phyloP scores from a whole-genome alignment of 305 asterid species.

The Ilex paraguariensis region DNA sequence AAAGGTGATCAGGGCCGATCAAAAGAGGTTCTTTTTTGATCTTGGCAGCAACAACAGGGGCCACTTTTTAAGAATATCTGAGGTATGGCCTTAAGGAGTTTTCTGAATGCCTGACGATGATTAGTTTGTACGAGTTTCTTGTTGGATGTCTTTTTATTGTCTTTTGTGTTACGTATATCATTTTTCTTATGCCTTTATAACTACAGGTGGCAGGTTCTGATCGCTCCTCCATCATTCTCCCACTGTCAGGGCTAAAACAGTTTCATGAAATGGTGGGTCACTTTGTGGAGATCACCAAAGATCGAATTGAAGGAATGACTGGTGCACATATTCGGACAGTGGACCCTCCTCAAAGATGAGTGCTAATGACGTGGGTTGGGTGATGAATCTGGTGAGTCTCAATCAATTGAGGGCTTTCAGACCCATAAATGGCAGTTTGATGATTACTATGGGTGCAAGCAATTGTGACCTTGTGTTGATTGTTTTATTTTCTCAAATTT shows the following conservation, averaged over 20 bases:
- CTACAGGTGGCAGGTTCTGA: constrained; percentile 95
- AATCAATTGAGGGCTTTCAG: no score
- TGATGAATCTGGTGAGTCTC: no score
- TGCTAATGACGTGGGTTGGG: not conserved
- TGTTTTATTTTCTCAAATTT: no score
- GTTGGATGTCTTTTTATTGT: not conserved
- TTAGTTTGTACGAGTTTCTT: no score
- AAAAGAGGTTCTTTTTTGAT: constrained; percentile 91
- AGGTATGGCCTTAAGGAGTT: constrained; percentile 39
- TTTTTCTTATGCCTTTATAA: constrained; percentile 9
- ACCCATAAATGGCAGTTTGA: no score
- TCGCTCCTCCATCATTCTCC: constrained; percentile 93
- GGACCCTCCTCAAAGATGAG: constrained; percentile 82
- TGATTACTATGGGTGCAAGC: no score
- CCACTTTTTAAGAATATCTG: constrained; percentile 86
- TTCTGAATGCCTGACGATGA: not conserved
- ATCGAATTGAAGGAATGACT: constrained; percentile 72
- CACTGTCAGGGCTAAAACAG: constrained; percentile 87
- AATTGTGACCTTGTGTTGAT: no score
- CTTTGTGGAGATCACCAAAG: constrained; percentile 88
- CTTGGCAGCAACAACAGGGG: constrained; percentile 96
- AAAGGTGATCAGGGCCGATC: constrained; percentile 90
- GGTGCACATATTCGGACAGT: constrained; percentile 83
- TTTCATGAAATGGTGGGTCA: constrained; percentile 95
- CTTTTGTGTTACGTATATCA: not conserved